These are phyloP conservation scores for Tricholoma flavovirens DNA, from an alignment of 768 basidiomycete species.

Conservation along the genomic window DNA sequence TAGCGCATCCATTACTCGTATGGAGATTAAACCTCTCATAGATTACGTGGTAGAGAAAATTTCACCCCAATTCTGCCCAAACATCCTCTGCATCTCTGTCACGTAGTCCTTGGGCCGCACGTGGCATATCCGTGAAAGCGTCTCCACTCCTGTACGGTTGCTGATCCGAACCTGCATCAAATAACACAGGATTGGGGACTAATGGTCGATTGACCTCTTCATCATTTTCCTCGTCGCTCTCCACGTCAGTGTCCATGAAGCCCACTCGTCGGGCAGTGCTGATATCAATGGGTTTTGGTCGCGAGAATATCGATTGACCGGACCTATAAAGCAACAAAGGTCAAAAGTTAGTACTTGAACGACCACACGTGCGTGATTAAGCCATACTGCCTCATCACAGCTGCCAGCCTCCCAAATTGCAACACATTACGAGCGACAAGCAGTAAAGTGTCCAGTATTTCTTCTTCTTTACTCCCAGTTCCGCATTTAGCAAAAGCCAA, in stretches of 20 bases:
- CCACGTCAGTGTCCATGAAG: slow-evolving; percentile 69
- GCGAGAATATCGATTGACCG: slow-evolving; percentile 83
- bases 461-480: slow-evolving; percentile 82
- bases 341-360: not conserved
- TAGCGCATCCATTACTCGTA: too few species aligned
- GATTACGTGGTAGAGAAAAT: too few species aligned
- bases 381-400: slow-evolving; percentile 89
- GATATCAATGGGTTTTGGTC: slow-evolving; percentile 83
- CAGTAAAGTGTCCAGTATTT: slow-evolving; percentile 86
- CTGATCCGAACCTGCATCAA: slow-evolving; percentile 48
- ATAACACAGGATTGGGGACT: slow-evolving; percentile 55
- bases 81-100: slow-evolving; percentile 63
- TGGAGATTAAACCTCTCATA: too few species aligned
- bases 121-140: slow-evolving; percentile 53
- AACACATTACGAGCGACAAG: slow-evolving; percentile 90
- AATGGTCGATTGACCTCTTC: slow-evolving; percentile 55
- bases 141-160: slow-evolving; percentile 20
- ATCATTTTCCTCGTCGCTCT: slow-evolving; percentile 60
- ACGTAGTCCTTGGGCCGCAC: slow-evolving; percentile 44
- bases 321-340: slow-evolving; percentile 43
- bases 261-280: slow-evolving; percentile 63
- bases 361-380: not conserved
- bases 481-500: slow-evolving; percentile 86
- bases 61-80: slow-evolving; percentile 62
- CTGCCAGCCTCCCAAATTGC: slow-evolving; percentile 86